Evolutionary conservation across 208 protist genomes (phyloP).

Genomic region (Willaertia magna): DNA sequence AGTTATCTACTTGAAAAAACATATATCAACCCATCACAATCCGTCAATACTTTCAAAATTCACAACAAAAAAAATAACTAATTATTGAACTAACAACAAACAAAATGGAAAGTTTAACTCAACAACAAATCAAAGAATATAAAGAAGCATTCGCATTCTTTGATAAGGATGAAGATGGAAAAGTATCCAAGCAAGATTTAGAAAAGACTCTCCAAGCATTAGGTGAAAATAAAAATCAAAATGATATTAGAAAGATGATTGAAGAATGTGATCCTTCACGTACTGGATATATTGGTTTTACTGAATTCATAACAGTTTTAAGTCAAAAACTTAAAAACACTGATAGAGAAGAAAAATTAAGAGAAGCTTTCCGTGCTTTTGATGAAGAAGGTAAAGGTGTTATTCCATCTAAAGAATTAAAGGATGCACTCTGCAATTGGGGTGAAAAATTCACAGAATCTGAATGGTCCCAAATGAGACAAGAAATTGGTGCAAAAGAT

Average conservation of each 20-base stretch:
- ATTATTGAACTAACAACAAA: slow-evolving; percentile 75
- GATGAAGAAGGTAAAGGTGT: slow-evolving; percentile 42
- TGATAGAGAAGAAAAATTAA: slow-evolving; percentile 43
- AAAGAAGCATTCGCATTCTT: not conserved
- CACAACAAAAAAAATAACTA: not conserved
- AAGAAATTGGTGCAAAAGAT: not conserved
- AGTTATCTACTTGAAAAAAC: too few relatives aligned
- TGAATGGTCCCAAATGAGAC: not conserved
- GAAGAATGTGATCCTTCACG: not conserved
- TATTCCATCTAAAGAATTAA: slow-evolving; percentile 43
- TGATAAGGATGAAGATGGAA: slow-evolving; percentile 6
- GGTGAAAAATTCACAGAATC: slow-evolving; percentile 42
- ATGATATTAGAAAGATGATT: slow-evolving; percentile 7
- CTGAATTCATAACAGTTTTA: not conserved
- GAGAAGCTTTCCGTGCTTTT: slow-evolving; percentile 48
- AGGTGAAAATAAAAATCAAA: not conserved
- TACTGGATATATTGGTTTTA: not conserved
- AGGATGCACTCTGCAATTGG: slow-evolving; percentile 43
- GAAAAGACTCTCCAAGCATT: not conserved
- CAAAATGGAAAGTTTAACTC: not conserved
- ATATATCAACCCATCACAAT: not conserved
- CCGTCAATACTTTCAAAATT: not conserved
- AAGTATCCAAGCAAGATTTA: not conserved
- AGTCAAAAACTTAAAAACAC: not conserved
- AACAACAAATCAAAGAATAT: slow-evolving; percentile 7